phyloP scores from a whole-genome alignment of 1,284 basidiomycete genomes.

The Pulveroboletus sp. region DNA sequence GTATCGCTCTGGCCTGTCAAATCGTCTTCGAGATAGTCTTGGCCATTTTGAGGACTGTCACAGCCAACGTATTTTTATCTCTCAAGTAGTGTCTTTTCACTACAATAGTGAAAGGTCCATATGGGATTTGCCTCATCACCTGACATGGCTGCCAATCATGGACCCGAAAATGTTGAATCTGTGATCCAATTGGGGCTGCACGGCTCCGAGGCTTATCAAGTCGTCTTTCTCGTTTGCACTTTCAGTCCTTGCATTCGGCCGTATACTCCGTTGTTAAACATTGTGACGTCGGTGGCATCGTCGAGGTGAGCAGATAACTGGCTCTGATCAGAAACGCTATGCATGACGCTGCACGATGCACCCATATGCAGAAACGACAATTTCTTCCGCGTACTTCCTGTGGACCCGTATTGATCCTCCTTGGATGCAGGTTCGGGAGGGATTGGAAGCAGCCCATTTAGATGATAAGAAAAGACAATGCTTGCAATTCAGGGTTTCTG shows the following conservation, averaged over 20 bases:
- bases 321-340: too few relatives aligned
- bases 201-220: not conserved
- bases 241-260: not conserved
- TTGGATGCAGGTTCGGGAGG: not conserved
- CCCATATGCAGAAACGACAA: not conserved
- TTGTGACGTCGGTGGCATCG: not conserved
- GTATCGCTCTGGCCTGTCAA: not conserved
- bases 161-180: not conserved
- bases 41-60: too few relatives aligned
- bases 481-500: not conserved
- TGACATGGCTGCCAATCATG: not conserved
- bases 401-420: not conserved
- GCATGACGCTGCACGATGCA: not conserved
- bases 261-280: not conserved
- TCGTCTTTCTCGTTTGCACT: not conserved
- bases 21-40: too few relatives aligned
- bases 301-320: not conserved
- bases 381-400: too few relatives aligned
- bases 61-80: not conserved
- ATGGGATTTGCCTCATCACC: conserved; percentile 4
- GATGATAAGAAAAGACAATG: not conserved
- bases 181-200: not conserved
- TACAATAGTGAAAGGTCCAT: not conserved
- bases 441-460: not conserved
- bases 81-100: too few relatives aligned